A percentile compares a stretch with the other conserved stretches of the same genome.
Conservation (phyloP, 108 stramenopile species). For the Discostella pseudostelligera region DNA sequence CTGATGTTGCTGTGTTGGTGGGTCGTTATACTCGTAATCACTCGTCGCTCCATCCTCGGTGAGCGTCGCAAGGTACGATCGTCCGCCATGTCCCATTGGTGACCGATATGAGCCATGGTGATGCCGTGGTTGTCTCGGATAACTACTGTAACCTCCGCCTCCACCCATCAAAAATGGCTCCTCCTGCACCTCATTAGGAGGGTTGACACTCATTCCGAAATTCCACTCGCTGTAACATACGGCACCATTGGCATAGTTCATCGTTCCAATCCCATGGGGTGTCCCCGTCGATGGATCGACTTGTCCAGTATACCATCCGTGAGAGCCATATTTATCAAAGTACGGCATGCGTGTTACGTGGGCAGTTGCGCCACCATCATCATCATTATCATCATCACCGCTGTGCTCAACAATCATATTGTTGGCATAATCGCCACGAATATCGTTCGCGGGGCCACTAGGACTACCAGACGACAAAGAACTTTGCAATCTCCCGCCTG, state of each 20-base stretch:
- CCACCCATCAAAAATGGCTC: slow-evolving; percentile 1
- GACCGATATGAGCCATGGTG: slow-evolving; percentile 1
- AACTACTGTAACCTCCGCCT: not conserved
- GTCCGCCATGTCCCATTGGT: not conserved
- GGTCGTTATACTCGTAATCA: slow-evolving; percentile 3
- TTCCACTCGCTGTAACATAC: slow-evolving; percentile 33
- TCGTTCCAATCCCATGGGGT: slow-evolving; percentile 36
- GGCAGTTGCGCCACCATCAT: slow-evolving; percentile 10
- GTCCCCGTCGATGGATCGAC: slow-evolving; percentile 26
- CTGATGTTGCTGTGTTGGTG: slow-evolving; percentile 1
- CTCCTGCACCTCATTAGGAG: slow-evolving; percentile 9
- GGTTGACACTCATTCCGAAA: slow-evolving; percentile 18
- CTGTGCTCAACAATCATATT: slow-evolving; percentile 1
- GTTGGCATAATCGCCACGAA: not conserved
- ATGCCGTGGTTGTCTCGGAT: slow-evolving; percentile 6
- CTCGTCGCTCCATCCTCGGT: slow-evolving; percentile 18
- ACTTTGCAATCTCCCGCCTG: slow-evolving; percentile 25
- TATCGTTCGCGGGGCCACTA: not conserved
- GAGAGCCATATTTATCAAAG: slow-evolving; percentile 30
- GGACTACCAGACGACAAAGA: not conserved
- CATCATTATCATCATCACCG: not conserved
- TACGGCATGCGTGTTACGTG: slow-evolving; percentile 46
- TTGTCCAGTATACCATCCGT: slow-evolving; percentile 45
- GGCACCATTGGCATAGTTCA: slow-evolving; percentile 39
- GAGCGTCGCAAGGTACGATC: slow-evolving; percentile 13